Conservation (phyloP, 1,284 basidiomycete genomes). For the Sporisorium exsertum region DNA sequence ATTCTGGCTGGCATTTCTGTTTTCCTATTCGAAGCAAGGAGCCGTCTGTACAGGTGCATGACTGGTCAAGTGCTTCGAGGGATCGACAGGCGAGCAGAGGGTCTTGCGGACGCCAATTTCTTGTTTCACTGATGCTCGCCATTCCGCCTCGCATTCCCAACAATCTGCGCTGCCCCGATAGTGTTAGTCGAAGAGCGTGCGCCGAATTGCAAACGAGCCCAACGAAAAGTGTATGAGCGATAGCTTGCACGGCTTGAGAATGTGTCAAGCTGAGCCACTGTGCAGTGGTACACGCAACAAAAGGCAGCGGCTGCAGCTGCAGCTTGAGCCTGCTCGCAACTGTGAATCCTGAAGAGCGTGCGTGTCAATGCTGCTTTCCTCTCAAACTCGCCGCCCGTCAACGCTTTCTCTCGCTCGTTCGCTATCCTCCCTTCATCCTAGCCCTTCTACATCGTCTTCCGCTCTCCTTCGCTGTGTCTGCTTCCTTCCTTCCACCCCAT, state of each 20-base stretch:
- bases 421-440: too few relatives aligned
- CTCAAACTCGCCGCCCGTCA: not conserved
- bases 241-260: too few relatives aligned
- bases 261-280: too few relatives aligned
- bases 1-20: not conserved
- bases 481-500: slow-evolving; percentile 7
- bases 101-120: too few relatives aligned
- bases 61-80: slow-evolving; percentile 6
- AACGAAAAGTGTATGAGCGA: too few relatives aligned
- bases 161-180: too few relatives aligned
- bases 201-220: too few relatives aligned
- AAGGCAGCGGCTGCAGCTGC: not conserved
- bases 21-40: slow-evolving; percentile 3
- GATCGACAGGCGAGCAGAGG: too few relatives aligned
- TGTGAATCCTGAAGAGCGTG: not conserved
- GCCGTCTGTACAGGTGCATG: not conserved
- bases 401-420: not conserved
- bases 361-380: not conserved
- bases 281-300: too few relatives aligned
- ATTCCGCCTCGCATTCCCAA: too few relatives aligned
- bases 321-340: not conserved
- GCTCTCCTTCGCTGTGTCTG: not conserved
- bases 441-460: not conserved
- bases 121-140: too few relatives aligned
- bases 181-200: too few relatives aligned